Percentiles rank a stretch among this genome's conserved stretches.
phyloP scores from a whole-genome alignment of 306 rosid genomes.

The Acacia melanoxylon region DNA sequence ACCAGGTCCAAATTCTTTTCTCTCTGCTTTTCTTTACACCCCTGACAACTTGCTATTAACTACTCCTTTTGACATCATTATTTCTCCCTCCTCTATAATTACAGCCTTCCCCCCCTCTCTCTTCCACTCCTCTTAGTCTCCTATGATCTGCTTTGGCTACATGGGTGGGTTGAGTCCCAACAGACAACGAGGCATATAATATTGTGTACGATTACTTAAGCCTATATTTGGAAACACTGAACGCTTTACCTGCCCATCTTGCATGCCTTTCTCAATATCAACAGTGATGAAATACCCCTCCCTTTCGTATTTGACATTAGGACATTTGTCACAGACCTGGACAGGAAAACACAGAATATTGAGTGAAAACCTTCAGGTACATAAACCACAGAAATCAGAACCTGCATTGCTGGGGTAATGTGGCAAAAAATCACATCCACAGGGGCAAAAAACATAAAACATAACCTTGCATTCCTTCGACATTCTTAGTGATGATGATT shows the following conservation, averaged over 20 bases:
- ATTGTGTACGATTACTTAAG: slow-evolving; percentile 1
- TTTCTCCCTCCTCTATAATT: neutral
- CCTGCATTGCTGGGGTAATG: neutral
- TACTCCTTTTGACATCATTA: neutral
- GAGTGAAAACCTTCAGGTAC: slow-evolving; percentile 13
- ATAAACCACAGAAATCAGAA: slow-evolving; percentile 4
- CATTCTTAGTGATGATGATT: slow-evolving; percentile 15
- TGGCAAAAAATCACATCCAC: neutral
- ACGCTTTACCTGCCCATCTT: slow-evolving; percentile 92
- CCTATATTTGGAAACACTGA: slow-evolving; percentile 15
- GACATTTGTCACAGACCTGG: slow-evolving; percentile 96
- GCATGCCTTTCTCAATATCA: slow-evolving; percentile 99
- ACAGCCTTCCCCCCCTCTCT: neutral
- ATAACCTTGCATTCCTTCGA: slow-evolving; percentile 4
- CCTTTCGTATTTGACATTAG: slow-evolving; percentile 87
- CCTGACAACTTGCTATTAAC: neutral
- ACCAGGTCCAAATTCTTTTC: neutral
- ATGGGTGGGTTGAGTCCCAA: neutral
- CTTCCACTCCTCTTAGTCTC: neutral
- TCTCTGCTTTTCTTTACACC: neutral
- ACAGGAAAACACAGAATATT: slow-evolving; percentile 27
- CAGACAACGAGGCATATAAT: neutral
- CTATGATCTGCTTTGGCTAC: neutral
- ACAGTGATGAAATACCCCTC: slow-evolving; percentile 92
- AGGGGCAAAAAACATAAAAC: neutral